These are phyloP conservation scores for Choanephora cucurbitarum DNA, from an alignment of 371 early-diverging fungal species.

Conservation along the genomic window DNA sequence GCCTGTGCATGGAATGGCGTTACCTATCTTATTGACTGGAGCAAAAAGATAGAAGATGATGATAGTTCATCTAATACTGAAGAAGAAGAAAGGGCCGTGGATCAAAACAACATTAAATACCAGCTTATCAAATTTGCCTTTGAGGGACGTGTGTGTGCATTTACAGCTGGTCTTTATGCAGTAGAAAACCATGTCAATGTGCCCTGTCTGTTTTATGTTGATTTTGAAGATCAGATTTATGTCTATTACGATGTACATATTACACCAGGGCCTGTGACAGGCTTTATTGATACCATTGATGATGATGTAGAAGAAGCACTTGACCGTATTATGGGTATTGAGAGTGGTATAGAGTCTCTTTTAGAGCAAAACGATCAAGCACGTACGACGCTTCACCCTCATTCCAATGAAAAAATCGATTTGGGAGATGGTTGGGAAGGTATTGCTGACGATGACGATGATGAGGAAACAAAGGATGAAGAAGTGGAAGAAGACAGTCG, in stretches of 20 bases:
- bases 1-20: constrained; percentile 82
- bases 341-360: constrained; percentile 34
- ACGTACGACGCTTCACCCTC: not conserved
- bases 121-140: constrained; percentile 77
- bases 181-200: constrained; percentile 69
- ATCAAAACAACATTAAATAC: constrained; percentile 44
- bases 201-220: constrained; percentile 80
- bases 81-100: not conserved
- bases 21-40: constrained; percentile 72
- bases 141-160: constrained; percentile 80
- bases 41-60: constrained; percentile 30
- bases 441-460: constrained; percentile 26
- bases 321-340: constrained; percentile 42
- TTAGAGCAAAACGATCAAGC: constrained; percentile 6
- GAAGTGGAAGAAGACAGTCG: not conserved
- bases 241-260: constrained; percentile 74
- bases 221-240: constrained; percentile 82
- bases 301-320: constrained; percentile 50
- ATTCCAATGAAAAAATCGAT: constrained; percentile 28
- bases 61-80: not conserved
- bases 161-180: constrained; percentile 76
- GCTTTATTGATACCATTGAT: constrained; percentile 49
- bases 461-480: constrained; percentile 6
- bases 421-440: constrained; percentile 53
- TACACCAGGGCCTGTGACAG: constrained; percentile 45